Conservation (phyloP, 192 early-diverging fungal species). For the Backusella westeae region DNA sequence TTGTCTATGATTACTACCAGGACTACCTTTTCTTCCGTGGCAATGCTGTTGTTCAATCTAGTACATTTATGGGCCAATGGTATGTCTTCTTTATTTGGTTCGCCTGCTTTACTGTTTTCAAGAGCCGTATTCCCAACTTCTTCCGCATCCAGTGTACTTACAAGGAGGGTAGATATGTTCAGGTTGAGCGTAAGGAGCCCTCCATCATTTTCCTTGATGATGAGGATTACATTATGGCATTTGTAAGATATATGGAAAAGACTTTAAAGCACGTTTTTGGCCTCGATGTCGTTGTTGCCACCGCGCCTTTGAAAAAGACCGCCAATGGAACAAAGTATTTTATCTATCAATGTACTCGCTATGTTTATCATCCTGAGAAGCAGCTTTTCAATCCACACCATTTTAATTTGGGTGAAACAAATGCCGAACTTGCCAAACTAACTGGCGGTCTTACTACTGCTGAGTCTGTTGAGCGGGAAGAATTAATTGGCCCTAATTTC, state of each 20-base stretch:
- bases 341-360: conserved; percentile 72
- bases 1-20: conserved; percentile 47
- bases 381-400: conserved; percentile 55
- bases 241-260: conserved; percentile 22
- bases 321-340: conserved; percentile 56
- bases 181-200: conserved; percentile 42
- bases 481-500: conserved; percentile 68
- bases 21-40: conserved; percentile 35
- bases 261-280: conserved; percentile 25
- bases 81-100: conserved; percentile 48
- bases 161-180: conserved; percentile 38
- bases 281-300: conserved; percentile 43
- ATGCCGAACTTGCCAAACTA: conserved; percentile 37
- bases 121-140: conserved; percentile 46
- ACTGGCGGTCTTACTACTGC: conserved; percentile 43
- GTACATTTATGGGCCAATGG: conserved; percentile 53
- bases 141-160: conserved; percentile 50
- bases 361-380: conserved; percentile 57
- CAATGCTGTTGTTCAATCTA: conserved; percentile 33
- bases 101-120: conserved; percentile 37
- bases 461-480: conserved; percentile 52
- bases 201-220: conserved; percentile 39
- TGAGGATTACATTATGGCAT: conserved; percentile 27
- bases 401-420: conserved; percentile 54
- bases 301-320: conserved; percentile 44